These are phyloP conservation scores for Botrytis paeoniae DNA, from an alignment of 2,329 filamentous ascomycete species.

Conservation along the genomic window DNA sequence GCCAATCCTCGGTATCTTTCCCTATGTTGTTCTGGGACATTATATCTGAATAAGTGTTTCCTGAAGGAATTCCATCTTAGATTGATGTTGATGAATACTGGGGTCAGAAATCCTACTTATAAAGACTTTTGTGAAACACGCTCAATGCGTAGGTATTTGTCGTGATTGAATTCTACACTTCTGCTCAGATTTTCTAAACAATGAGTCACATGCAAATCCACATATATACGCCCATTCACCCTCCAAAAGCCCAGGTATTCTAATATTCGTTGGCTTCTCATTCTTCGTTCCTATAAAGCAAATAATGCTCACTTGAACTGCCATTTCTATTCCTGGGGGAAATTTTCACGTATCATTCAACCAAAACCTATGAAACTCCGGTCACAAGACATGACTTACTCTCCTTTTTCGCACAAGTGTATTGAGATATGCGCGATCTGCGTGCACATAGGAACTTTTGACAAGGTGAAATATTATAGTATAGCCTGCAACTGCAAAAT, in stretches of 20 bases:
- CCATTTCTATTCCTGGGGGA: neutral
- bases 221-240: neutral
- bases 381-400: neutral
- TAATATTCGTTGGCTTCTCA: no score
- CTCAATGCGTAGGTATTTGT: neutral
- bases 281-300: neutral
- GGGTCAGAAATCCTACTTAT: neutral
- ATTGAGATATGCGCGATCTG: neutral
- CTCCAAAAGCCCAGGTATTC: neutral
- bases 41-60: no score
- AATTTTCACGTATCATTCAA: neutral
- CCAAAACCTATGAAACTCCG: no score
- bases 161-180: neutral
- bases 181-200: neutral
- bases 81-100: neutral
- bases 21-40: no score
- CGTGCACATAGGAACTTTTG: neutral
- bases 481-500: no score
- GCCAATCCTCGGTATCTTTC: neutral
- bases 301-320: neutral
- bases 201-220: neutral
- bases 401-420: no score
- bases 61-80: no score
- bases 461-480: neutral
- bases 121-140: neutral